Percentiles rank a stretch among this genome's conserved stretches.
These are phyloP conservation scores for Nakazawaea holstii DNA, from an alignment of 805 yeast species.

Conservation along the genomic window DNA sequence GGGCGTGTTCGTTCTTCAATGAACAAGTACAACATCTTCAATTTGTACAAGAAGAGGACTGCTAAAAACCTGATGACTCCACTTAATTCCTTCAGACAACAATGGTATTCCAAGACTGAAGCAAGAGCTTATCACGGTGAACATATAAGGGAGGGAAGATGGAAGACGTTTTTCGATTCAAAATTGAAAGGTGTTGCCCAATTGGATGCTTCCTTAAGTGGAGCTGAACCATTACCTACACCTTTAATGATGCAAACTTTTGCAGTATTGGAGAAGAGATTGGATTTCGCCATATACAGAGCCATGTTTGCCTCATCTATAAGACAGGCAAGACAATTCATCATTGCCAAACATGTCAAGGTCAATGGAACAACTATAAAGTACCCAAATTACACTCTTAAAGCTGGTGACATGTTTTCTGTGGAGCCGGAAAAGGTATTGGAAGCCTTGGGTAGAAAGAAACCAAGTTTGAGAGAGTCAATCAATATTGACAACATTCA, in stretches of 20 bases:
- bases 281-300: constrained; percentile 87
- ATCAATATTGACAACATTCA: constrained; percentile 67
- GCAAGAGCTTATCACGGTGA: constrained; percentile 97
- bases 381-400: constrained; percentile 73
- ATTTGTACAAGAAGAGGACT: constrained; percentile 68
- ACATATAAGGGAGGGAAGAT: constrained; percentile 76
- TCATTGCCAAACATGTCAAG: constrained; percentile 71
- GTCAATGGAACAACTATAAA: constrained; percentile 80
- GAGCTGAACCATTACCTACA: constrained; percentile 48
- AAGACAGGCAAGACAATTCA: constrained; percentile 89
- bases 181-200: constrained; percentile 84
- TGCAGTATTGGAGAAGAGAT: constrained; percentile 81
- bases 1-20: constrained; percentile 81
- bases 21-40: constrained; percentile 89
- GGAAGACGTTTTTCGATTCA: constrained; percentile 65
- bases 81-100: constrained; percentile 76
- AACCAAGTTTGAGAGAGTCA: constrained; percentile 70
- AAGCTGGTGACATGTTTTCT: constrained; percentile 81
- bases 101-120: constrained; percentile 87
- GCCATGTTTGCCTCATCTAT: constrained; percentile 89
- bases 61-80: constrained; percentile 44
- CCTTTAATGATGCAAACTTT: constrained; percentile 87
- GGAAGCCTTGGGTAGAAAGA: constrained; percentile 76
- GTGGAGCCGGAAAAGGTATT: constrained; percentile 85
- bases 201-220: constrained; percentile 72